Evolutionary conservation across 768 basidiomycete species (phyloP).

Genomic region (Cyathus striatus): DNA sequence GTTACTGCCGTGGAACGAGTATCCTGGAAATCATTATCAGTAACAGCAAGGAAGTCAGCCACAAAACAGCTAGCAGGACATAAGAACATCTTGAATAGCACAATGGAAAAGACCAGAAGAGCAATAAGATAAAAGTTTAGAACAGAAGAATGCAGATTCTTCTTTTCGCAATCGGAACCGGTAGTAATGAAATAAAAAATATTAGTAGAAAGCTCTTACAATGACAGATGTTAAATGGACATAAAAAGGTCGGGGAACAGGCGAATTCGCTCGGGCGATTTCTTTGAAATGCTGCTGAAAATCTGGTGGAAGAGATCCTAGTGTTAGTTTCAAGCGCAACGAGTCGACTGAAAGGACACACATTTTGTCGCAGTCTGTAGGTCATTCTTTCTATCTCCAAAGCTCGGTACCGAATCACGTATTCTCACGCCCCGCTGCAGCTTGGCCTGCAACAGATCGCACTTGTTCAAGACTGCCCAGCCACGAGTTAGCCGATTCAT

Average conservation of each 20-base stretch:
- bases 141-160: no score
- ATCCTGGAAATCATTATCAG: slow-evolving; percentile 38
- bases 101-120: background rate
- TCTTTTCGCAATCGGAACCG: no score
- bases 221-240: slow-evolving; percentile 75
- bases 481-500: slow-evolving; percentile 2
- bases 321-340: background rate
- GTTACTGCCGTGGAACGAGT: slow-evolving; percentile 72
- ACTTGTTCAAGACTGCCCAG: slow-evolving; percentile 56
- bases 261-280: slow-evolving; percentile 57
- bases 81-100: no score
- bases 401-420: slow-evolving; percentile 67
- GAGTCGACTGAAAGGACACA: slow-evolving; percentile 23
- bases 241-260: slow-evolving; percentile 61
- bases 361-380: slow-evolving; percentile 65
- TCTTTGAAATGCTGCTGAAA: slow-evolving; percentile 81
- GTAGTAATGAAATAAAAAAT: no score
- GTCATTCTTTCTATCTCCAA: slow-evolving; percentile 70
- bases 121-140: background rate
- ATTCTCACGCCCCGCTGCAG: slow-evolving; percentile 62
- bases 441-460: slow-evolving; percentile 70
- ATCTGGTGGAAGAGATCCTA: slow-evolving; percentile 34
- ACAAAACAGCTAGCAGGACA: no score
- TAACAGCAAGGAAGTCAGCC: background rate
- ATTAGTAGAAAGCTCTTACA: slow-evolving; percentile 40